Evolutionary conservation across 257 asterid genomes (phyloP), one percentile per base, ranked within the genome.

Genomic region (Ehretia macrophylla): DNA sequence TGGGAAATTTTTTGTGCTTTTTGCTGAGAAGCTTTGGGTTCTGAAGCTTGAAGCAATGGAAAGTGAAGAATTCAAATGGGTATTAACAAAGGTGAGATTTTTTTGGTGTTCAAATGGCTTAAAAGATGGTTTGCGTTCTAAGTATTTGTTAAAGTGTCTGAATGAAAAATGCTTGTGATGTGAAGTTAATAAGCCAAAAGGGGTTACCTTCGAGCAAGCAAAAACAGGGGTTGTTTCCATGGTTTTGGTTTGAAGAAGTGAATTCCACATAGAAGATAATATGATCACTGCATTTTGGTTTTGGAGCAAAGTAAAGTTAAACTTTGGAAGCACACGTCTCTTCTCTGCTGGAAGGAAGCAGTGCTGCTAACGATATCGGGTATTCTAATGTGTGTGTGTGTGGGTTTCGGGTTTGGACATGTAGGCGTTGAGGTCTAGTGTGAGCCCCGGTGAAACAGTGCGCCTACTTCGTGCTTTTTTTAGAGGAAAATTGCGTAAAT

Each of bases 71-170:
- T 32, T 68, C 32, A 53, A 59, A 47, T 64, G 69, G 68, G 61
- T 17, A 44, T 55, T 66, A 58, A 49, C 47, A 37, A 57, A 48
- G 63, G 59, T 67, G 13, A 54, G 37, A 58, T 38, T 60, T 51
- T 14, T 27, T 23, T 11, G 46, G 18, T 49, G 10, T 5, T 16
- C 23, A 8, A 77, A 65, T 32, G 8, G 68, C 62, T 66, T 71
- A 20, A 45, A 32, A 20, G 68, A 62, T 1, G 65, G 23, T 13
- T 73, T 85, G 86, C 77, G 42, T 20, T 59, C 73, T 10, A 72
- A 14, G 5, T 66, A 95, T 73, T 81, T 83, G 95, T 70, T 59
- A 20, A 67, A 82, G 77, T 58, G 95, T 60, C 93, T 62, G 75
- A 79, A 9, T 0, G 91, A 83, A 37, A 50, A 9, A 12, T 42